phyloP scores from a whole-genome alignment of 2,329 filamentous ascomycete species.

The Parastagonospora avenae region DNA sequence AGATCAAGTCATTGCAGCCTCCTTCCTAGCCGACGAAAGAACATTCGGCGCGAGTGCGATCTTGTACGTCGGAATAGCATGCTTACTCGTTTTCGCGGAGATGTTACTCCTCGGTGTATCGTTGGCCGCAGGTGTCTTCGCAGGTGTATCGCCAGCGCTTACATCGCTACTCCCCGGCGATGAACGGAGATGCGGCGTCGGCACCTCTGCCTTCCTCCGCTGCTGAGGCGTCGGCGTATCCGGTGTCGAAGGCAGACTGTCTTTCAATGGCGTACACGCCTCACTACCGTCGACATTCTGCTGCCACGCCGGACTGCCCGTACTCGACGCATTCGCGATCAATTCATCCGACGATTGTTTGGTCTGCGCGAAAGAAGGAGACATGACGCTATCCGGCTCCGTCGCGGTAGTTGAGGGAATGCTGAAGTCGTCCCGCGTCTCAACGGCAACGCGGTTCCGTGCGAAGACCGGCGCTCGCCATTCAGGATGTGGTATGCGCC shows the following conservation, averaged over 20 bases:
- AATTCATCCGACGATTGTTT: slow-evolving; percentile 43
- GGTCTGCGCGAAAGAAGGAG: slow-evolving; percentile 38
- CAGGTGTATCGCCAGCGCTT: neutral
- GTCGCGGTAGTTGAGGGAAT: slow-evolving; percentile 35
- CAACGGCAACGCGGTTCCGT: slow-evolving; percentile 18
- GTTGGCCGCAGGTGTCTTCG: neutral
- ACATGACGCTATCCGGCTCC: slow-evolving; percentile 23
- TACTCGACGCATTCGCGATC: slow-evolving; percentile 31
- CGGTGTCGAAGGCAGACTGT: slow-evolving; percentile 17
- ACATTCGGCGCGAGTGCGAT: slow-evolving; percentile 38
- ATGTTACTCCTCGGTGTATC: slow-evolving; percentile 4
- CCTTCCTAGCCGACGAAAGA: slow-evolving; percentile 20
- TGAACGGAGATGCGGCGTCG: neutral
- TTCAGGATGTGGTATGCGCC: slow-evolving; percentile 35
- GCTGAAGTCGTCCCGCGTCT: slow-evolving; percentile 37
- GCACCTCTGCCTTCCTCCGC: slow-evolving; percentile 9
- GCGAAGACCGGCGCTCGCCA: slow-evolving; percentile 28
- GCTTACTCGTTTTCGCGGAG: slow-evolving; percentile 3
- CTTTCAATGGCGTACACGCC: slow-evolving; percentile 16
- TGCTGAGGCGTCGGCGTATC: slow-evolving; percentile 31
- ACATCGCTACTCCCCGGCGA: neutral
- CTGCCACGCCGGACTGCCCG: slow-evolving; percentile 29
- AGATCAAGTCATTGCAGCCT: slow-evolving; percentile 3
- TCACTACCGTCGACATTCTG: slow-evolving; percentile 11
- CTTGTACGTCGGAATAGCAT: slow-evolving; percentile 37